phyloP scores from a whole-genome alignment of 192 early-diverging fungal species.

The Coemansia sp. region DNA sequence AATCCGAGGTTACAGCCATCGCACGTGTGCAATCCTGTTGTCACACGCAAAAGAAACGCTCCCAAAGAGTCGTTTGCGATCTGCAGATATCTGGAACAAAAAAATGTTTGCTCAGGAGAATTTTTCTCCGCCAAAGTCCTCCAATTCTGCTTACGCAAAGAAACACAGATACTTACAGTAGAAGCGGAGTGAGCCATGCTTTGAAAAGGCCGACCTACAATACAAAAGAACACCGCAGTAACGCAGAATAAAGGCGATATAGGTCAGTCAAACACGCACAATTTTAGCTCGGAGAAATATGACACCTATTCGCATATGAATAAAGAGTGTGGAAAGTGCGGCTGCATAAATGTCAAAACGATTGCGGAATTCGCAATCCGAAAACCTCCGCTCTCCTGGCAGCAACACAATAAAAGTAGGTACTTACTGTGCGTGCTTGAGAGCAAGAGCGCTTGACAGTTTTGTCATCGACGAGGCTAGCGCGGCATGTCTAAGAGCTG shows the following conservation, averaged over 20 bases:
- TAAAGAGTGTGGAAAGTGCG: too few species aligned
- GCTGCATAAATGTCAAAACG: background rate
- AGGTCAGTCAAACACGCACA: background rate
- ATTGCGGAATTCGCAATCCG: background rate
- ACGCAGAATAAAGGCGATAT: background rate
- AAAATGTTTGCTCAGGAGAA: background rate
- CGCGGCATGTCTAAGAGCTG: slow-evolving; percentile 38
- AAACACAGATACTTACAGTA: slow-evolving; percentile 45
- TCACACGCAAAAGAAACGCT: background rate
- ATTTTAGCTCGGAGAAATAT: too few species aligned
- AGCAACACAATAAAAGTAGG: background rate
- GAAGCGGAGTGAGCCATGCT: slow-evolving; percentile 28
- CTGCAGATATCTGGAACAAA: background rate
- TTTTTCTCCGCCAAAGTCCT: background rate
- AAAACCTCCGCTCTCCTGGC: background rate
- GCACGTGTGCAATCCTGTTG: background rate
- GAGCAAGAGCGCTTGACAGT: slow-evolving; percentile 24
- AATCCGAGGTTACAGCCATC: slow-evolving; percentile 17
- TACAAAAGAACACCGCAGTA: background rate
- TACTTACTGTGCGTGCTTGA: slow-evolving; percentile 50
- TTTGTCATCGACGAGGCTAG: slow-evolving; percentile 22
- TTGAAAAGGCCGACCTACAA: slow-evolving; percentile 39
- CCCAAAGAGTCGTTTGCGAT: background rate
- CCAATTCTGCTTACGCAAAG: background rate
- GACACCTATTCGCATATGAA: too few species aligned